A percentile compares a stretch with the other conserved stretches of the same genome.
These are phyloP conservation scores for Thalassiosira pacifica DNA, from an alignment of 352 stramenopile species.

Conservation along the genomic window DNA sequence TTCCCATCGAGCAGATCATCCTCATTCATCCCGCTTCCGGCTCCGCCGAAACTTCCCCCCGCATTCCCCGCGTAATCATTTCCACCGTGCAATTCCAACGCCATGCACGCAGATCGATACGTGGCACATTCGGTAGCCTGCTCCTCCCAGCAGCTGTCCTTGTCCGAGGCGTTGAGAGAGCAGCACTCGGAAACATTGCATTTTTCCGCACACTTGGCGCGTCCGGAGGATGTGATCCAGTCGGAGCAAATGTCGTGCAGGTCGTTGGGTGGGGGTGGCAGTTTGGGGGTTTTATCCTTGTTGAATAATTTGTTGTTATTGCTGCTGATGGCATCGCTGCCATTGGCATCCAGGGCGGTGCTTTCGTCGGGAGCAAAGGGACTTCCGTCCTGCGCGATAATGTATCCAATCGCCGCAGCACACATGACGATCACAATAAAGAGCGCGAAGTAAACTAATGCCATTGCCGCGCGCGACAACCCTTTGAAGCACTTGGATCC, in stretches of 20 bases:
- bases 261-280: constrained; percentile 39
- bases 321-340: not conserved
- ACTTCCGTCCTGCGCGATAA: constrained; percentile 50
- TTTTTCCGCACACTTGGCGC: constrained; percentile 34
- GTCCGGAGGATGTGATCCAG: constrained; percentile 46
- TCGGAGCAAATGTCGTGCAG: constrained; percentile 50
- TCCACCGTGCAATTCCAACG: constrained; percentile 38
- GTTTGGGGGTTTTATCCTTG: not conserved
- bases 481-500: not conserved
- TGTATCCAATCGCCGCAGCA: constrained; percentile 52
- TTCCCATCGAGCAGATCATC: not conserved
- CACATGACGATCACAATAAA: constrained; percentile 43
- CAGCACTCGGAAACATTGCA: constrained; percentile 48
- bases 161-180: constrained; percentile 24
- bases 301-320: not conserved
- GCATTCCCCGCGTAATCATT: not conserved
- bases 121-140: constrained; percentile 43
- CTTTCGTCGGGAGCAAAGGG: constrained; percentile 24
- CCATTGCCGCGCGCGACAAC: not conserved
- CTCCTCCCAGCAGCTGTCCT: constrained; percentile 38
- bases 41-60: not conserved
- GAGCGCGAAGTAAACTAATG: constrained; percentile 39
- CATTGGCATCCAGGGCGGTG: not conserved
- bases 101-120: constrained; percentile 59
- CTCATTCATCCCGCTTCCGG: too few relatives aligned